Conservation (phyloP, 192 early-diverging fungal species). For the Backusella macrospora region DNA sequence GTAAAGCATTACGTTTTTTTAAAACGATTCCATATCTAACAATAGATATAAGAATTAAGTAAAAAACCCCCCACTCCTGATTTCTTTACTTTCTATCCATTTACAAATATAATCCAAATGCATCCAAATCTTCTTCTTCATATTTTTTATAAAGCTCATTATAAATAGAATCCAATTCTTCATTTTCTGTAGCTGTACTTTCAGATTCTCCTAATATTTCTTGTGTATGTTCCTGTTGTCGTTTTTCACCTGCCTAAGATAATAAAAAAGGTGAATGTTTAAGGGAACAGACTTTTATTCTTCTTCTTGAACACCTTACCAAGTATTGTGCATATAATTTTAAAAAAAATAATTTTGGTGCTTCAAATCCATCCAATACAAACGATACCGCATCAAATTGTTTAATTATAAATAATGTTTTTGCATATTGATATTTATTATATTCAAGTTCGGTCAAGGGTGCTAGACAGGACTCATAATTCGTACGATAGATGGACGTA, state of each 20-base stretch:
- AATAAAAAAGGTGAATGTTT: too few relatives aligned
- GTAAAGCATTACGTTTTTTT: slow-evolving; percentile 42
- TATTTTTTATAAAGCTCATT: slow-evolving; percentile 48
- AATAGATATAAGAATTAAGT: too few relatives aligned
- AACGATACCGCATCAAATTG: slow-evolving; percentile 69
- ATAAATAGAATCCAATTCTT: slow-evolving; percentile 48
- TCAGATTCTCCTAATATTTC: slow-evolving; percentile 60
- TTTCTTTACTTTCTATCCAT: background rate
- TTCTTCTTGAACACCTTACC: slow-evolving; percentile 38
- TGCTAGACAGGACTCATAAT: slow-evolving; percentile 14
- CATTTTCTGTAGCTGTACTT: slow-evolving; percentile 47
- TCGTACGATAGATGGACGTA: background rate
- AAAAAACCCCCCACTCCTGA: slow-evolving; percentile 15
- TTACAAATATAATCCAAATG: slow-evolving; percentile 73
- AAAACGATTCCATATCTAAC: slow-evolving; percentile 61
- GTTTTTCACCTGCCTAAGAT: slow-evolving; percentile 53
- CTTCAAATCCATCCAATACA: slow-evolving; percentile 49
- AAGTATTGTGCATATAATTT: slow-evolving; percentile 79
- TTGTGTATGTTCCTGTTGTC: slow-evolving; percentile 57
- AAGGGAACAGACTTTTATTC: too few relatives aligned
- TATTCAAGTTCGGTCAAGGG: slow-evolving; percentile 40
- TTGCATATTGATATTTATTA: slow-evolving; percentile 64
- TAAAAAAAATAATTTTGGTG: slow-evolving; percentile 69
- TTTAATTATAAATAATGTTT: slow-evolving; percentile 72
- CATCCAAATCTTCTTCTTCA: slow-evolving; percentile 55